A percentile compares a stretch with the other conserved stretches of the same genome.
These are phyloP conservation scores for Colletotrichum somersetense DNA, from an alignment of 2,329 filamentous ascomycete species.

Conservation along the genomic window DNA sequence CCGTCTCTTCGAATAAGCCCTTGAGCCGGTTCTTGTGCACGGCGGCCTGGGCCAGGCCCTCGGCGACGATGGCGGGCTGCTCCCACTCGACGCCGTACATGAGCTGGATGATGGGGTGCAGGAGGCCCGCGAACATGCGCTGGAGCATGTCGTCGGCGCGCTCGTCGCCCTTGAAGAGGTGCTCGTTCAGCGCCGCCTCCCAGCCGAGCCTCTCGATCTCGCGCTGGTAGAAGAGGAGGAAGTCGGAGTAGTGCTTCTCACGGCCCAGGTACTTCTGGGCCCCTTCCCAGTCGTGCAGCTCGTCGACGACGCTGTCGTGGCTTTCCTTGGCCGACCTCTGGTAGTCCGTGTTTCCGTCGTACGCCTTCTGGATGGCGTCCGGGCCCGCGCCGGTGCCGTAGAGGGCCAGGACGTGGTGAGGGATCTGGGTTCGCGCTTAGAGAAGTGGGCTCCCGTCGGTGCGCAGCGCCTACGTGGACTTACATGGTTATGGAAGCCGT, in stretches of 20 bases:
- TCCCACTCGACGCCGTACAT: slow-evolving; percentile 87
- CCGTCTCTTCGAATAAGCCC: slow-evolving; percentile 65
- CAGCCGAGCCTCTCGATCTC: slow-evolving; percentile 77
- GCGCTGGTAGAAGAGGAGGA: slow-evolving; percentile 79
- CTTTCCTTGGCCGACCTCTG: slow-evolving; percentile 68
- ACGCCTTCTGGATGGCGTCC: slow-evolving; percentile 71
- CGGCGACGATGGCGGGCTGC: slow-evolving; percentile 84
- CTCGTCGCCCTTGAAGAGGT: slow-evolving; percentile 76
- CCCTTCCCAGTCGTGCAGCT: slow-evolving; percentile 66
- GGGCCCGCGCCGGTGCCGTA: slow-evolving; percentile 80
- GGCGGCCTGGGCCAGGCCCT: slow-evolving; percentile 82
- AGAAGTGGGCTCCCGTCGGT: not conserved
- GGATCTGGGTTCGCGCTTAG: slow-evolving; percentile 59
- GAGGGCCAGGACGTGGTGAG: slow-evolving; percentile 80
- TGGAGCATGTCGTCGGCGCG: slow-evolving; percentile 76
- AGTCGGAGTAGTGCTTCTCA: slow-evolving; percentile 75
- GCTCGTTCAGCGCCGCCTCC: slow-evolving; percentile 71
- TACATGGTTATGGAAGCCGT: slow-evolving; percentile 86
- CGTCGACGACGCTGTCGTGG: slow-evolving; percentile 63
- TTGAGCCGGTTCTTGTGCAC: slow-evolving; percentile 73
- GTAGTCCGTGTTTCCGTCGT: slow-evolving; percentile 73
- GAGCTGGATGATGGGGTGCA: slow-evolving; percentile 87
- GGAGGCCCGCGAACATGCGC: slow-evolving; percentile 75
- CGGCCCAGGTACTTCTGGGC: slow-evolving; percentile 74
- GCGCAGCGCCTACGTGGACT: slow-evolving; percentile 30